These are phyloP conservation scores for Sporothrix pallida DNA, from an alignment of 2,329 filamentous ascomycete genomes.

Conservation along the genomic window DNA sequence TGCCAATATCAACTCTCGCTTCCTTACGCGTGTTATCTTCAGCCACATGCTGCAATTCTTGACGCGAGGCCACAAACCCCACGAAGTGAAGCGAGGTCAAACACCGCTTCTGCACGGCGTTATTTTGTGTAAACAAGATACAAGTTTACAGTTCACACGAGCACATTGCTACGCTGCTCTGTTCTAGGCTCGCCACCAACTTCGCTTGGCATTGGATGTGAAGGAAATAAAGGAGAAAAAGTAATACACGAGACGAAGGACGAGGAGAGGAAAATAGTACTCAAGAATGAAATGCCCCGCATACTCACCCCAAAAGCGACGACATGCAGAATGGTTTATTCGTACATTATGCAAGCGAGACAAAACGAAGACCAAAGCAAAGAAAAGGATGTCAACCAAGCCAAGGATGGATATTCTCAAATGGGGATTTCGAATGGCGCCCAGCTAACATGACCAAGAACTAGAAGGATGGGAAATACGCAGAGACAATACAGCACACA, in stretches of 20 bases:
- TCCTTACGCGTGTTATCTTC: neutral
- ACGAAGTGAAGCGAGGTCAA: slow-evolving; percentile 1
- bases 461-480: slow-evolving; percentile 23
- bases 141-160: too few relatives aligned
- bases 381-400: neutral
- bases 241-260: neutral
- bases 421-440: neutral
- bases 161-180: too few relatives aligned
- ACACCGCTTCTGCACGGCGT: neutral
- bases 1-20: neutral
- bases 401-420: neutral
- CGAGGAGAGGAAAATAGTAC: neutral
- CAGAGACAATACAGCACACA: neutral
- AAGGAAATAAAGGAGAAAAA: neutral
- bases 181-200: neutral
- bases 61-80: neutral
- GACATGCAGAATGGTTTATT: neutral
- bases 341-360: neutral
- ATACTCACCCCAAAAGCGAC: neutral
- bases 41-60: neutral
- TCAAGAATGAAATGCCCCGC: neutral
- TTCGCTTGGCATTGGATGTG: neutral
- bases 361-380: neutral
- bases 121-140: too few relatives aligned
- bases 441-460: too few relatives aligned